Conservation (phyloP, 208 protist species). For the Dictyostelium gargantuum region DNA sequence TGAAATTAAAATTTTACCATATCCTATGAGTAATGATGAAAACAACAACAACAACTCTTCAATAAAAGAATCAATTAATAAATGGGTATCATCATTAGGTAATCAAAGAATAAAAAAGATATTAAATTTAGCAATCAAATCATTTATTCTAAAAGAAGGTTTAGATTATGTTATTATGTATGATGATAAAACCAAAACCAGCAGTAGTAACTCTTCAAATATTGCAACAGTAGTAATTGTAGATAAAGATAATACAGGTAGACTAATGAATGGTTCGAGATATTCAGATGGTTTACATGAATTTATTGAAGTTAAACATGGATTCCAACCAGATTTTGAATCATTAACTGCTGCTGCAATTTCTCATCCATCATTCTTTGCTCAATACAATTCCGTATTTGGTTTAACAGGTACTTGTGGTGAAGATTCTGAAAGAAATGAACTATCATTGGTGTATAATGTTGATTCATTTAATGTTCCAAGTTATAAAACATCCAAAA, state of each 20-base stretch:
- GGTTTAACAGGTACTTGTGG: slow-evolving; percentile 48
- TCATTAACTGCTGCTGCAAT: not conserved
- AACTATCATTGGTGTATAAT: not conserved
- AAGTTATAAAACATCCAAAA: not conserved
- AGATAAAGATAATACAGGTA: slow-evolving; percentile 34
- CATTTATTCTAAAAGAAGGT: slow-evolving; percentile 1
- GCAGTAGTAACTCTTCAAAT: not conserved
- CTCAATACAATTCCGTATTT: slow-evolving; percentile 5
- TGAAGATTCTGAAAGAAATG: not conserved
- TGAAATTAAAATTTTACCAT: not conserved
- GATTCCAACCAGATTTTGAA: not conserved
- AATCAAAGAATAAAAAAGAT: slow-evolving; percentile 1
- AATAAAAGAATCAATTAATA: not conserved
- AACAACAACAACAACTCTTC: not conserved
- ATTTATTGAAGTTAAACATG: slow-evolving; percentile 44
- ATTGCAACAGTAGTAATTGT: not conserved
- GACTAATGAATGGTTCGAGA: slow-evolving; percentile 24
- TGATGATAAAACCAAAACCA: not conserved
- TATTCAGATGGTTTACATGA: slow-evolving; percentile 17
- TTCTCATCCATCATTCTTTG: slow-evolving; percentile 50
- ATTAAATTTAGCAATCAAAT: not conserved
- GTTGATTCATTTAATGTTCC: slow-evolving; percentile 17
- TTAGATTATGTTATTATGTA: slow-evolving; percentile 2
- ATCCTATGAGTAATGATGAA: not conserved
- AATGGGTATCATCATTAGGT: not conserved